Conservation (phyloP, 2,329 filamentous ascomycete genomes). For the Microsporum audouinii region DNA sequence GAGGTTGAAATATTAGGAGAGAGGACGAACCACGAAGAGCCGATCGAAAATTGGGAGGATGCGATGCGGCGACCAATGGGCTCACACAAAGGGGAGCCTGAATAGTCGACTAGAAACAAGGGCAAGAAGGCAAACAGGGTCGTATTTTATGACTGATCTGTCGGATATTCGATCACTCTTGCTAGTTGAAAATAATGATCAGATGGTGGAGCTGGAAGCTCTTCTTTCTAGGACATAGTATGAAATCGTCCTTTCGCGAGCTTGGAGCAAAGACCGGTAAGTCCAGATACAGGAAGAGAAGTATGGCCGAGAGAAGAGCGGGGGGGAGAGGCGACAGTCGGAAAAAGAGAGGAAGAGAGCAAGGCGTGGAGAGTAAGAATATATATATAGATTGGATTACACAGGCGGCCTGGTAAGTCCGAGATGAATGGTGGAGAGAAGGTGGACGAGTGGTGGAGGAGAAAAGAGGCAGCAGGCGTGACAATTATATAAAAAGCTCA, state of each 20-base stretch:
- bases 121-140: neutral
- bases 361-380: neutral
- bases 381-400: neutral
- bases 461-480: slow-evolving; percentile 1
- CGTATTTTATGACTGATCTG: slow-evolving; percentile 1
- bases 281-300: neutral
- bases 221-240: neutral
- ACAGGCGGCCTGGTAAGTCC: neutral
- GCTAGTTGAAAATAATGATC: neutral
- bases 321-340: neutral
- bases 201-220: neutral
- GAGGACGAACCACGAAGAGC: neutral
- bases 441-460: neutral
- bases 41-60: slow-evolving; percentile 5
- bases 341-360: neutral
- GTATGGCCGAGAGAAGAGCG: neutral
- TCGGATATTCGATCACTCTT: neutral
- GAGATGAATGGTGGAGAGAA: neutral
- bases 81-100: neutral
- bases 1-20: neutral
- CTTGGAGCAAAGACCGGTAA: neutral
- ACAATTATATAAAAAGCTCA: slow-evolving; percentile 3
- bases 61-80: slow-evolving; percentile 3
- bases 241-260: neutral
- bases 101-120: slow-evolving; percentile 3